Evolutionary conservation across 495 filamentous ascomycete genomes (phyloP).

Genomic region (Astrocystis sublimbata): DNA sequence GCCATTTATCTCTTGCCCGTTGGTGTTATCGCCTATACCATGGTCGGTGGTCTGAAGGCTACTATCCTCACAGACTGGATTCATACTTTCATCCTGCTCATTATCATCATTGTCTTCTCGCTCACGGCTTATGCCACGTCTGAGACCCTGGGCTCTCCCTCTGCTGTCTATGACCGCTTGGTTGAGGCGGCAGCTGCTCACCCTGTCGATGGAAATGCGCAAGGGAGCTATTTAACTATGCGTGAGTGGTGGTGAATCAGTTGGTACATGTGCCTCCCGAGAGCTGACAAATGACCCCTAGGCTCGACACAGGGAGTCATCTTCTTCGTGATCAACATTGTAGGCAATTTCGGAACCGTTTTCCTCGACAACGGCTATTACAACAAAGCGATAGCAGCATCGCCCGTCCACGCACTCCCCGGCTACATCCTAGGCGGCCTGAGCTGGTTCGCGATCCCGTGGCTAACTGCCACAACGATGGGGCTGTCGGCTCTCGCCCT

Average conservation of each 20-base stretch:
- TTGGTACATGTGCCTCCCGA: neutral
- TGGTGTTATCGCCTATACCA: conserved; percentile 78
- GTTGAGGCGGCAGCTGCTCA: conserved; percentile 67
- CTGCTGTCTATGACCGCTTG: conserved; percentile 78
- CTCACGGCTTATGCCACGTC: conserved; percentile 83
- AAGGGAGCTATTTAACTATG: conserved; percentile 91
- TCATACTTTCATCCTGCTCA: conserved; percentile 83
- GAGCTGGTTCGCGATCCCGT: conserved; percentile 94
- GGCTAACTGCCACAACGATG: conserved; percentile 91
- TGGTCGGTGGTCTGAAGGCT: conserved; percentile 52
- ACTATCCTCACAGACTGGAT: conserved; percentile 57
- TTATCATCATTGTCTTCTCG: conserved; percentile 89
- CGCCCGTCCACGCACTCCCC: conserved; percentile 83
- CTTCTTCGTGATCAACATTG: conserved; percentile 95
- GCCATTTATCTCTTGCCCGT: conserved; percentile 90
- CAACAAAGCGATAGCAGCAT: conserved; percentile 94
- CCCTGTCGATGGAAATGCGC: conserved; percentile 82
- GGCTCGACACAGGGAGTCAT: conserved; percentile 78
- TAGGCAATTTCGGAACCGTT: conserved; percentile 80
- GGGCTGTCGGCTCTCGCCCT: conserved; percentile 85
- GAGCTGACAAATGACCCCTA: neutral
- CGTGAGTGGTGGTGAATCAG: conserved; percentile 26
- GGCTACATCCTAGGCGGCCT: conserved; percentile 91
- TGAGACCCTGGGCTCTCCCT: conserved; percentile 74
- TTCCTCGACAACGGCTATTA: conserved; percentile 85